Conservation (phyloP, 805 yeast species). For the Metschnikowia kofuensis region DNA sequence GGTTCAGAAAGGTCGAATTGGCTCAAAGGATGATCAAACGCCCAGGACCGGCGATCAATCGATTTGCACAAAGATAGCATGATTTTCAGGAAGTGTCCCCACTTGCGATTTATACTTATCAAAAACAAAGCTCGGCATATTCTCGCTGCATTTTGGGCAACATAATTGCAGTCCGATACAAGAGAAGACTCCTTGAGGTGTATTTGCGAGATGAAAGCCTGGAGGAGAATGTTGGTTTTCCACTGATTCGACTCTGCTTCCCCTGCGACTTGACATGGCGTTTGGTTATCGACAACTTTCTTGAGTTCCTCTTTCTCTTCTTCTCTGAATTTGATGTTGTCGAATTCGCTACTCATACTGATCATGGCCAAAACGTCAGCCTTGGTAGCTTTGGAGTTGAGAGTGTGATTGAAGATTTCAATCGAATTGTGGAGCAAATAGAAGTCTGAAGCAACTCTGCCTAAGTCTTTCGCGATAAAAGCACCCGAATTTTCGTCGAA, state of each 20-base stretch:
- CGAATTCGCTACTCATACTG: slow-evolving; percentile 92
- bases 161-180: slow-evolving; percentile 83
- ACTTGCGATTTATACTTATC: slow-evolving; percentile 81
- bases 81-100: slow-evolving; percentile 80
- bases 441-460: slow-evolving; percentile 92
- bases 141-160: slow-evolving; percentile 93
- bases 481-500: slow-evolving; percentile 83
- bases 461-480: slow-evolving; percentile 81
- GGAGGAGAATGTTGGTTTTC: slow-evolving; percentile 83
- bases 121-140: slow-evolving; percentile 88
- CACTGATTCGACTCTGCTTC: slow-evolving; percentile 73
- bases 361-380: slow-evolving; percentile 88
- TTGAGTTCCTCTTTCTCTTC: slow-evolving; percentile 81
- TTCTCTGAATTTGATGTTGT: slow-evolving; percentile 79
- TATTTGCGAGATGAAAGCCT: slow-evolving; percentile 81
- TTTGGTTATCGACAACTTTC: slow-evolving; percentile 52
- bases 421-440: slow-evolving; percentile 81
- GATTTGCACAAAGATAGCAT: slow-evolving; percentile 83
- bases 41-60: slow-evolving; percentile 82
- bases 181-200: slow-evolving; percentile 74
- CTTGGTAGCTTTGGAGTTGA: slow-evolving; percentile 82
- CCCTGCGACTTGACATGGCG: slow-evolving; percentile 82
- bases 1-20: slow-evolving; percentile 81
- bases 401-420: slow-evolving; percentile 82
- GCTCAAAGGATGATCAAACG: slow-evolving; percentile 81